Conservation (phyloP, 2,329 filamentous ascomycete species). For the Capronia americana region DNA sequence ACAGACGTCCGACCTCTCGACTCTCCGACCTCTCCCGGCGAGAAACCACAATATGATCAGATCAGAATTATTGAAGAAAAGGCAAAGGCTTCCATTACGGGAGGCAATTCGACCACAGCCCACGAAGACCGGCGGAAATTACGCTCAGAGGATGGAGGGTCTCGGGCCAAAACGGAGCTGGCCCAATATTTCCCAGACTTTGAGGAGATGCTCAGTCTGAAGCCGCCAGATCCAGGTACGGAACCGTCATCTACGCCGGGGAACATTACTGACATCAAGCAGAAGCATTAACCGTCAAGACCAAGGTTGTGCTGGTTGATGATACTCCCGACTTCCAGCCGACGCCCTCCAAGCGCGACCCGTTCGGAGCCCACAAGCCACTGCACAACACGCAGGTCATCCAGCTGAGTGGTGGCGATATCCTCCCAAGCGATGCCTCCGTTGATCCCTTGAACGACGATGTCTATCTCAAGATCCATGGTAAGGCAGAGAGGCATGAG, state of each 20-base stretch:
- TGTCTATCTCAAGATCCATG: constrained; percentile 64
- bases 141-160: constrained; percentile 81
- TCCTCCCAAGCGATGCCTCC: constrained; percentile 34
- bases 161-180: constrained; percentile 87
- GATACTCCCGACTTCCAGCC: constrained; percentile 48
- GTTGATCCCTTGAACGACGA: constrained; percentile 64
- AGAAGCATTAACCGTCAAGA: constrained; percentile 77
- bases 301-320: constrained; percentile 74
- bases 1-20: constrained; percentile 26
- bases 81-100: constrained; percentile 36
- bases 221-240: constrained; percentile 76
- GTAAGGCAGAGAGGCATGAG: constrained; percentile 68
- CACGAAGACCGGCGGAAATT: constrained; percentile 73
- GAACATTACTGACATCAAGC: constrained; percentile 36
- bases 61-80: constrained; percentile 40
- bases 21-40: constrained; percentile 28
- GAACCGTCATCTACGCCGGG: constrained; percentile 13
- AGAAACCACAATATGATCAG: constrained; percentile 40
- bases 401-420: constrained; percentile 45
- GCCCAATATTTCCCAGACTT: constrained; percentile 92
- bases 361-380: constrained; percentile 44
- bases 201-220: constrained; percentile 89
- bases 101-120: constrained; percentile 16
- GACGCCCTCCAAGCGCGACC: constrained; percentile 38
- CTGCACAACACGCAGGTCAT: constrained; percentile 51